Evolutionary conservation across 2,329 filamentous ascomycete genomes (phyloP), one percentile per base, ranked within the genome.

Genomic region (Thielaviopsis euricoi): DNA sequence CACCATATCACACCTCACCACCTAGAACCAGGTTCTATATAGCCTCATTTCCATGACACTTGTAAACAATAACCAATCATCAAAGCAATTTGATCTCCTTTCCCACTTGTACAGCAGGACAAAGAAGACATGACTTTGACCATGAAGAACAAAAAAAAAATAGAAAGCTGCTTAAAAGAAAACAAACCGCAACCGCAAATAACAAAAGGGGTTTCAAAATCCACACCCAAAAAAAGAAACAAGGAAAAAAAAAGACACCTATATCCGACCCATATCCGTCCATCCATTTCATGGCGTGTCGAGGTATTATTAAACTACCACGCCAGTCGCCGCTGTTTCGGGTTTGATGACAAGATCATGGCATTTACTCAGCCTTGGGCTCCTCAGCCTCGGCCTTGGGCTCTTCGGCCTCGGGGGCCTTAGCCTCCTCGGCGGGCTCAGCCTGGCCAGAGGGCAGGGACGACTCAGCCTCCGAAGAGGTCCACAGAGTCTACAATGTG

Each of bases 381-480:
- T 89, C 87, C 71, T 83, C 79, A 58, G 74, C 67, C 60, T 83
- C 79, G 58, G 74, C 67, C 60, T 76, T 65, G 59, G 74, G 71
- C 61, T 78, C 73, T 61, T 75, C 73, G 62, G 75, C 74, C 61
- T 82, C 71, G 63, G 58, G 29, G 9, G 82, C 74, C 67, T 82
- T 81, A 61, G 77, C 69, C 63, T 78, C 74, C 40, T 58, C 61
- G 22, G 57, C 43, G 61, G 81, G 71, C 61, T 79, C 73, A 61
- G 75, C 71, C 66, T 79, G 75, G 62, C 71, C 71, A 62, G 73
- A 71, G 61, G 71, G 73, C 63, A 79, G 77, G 65, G 85, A 76
- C 67, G 87, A 82, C 80, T 97, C 93, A 64, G 90, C 88, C 82
- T 97, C 93, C 65, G 91, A 97, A 62, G 91, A 97, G 69, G 93